Evolutionary conservation across 2,329 filamentous ascomycete genomes (phyloP).

Genomic region (Zymoseptoria passerinii): DNA sequence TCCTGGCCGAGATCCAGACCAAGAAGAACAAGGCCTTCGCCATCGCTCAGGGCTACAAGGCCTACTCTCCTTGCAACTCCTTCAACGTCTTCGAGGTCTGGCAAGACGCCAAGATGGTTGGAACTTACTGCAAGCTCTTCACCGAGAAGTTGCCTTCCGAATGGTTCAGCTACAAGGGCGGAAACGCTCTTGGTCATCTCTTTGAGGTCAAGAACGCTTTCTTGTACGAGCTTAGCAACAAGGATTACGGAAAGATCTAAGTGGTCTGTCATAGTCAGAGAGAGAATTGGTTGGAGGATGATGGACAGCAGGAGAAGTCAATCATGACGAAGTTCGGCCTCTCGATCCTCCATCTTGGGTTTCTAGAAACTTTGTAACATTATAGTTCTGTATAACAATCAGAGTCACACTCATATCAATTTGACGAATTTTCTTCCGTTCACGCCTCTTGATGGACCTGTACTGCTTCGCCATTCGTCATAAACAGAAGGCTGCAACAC

Average conservation of each 20-base stretch:
- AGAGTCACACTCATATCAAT: too few species aligned
- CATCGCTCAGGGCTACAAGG: slow-evolving; percentile 10
- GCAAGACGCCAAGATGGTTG: slow-evolving; percentile 21
- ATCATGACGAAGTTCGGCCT: background rate
- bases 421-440: too few species aligned
- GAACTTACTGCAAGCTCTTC: slow-evolving; percentile 27
- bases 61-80: slow-evolving; percentile 21
- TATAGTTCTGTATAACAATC: too few species aligned
- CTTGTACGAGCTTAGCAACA: slow-evolving; percentile 1
- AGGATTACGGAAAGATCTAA: slow-evolving; percentile 5
- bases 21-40: slow-evolving; percentile 11
- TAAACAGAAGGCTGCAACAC: too few species aligned
- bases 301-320: background rate
- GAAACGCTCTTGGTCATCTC: background rate
- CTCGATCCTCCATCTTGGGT: background rate
- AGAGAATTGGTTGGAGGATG: background rate
- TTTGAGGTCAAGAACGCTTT: slow-evolving; percentile 7
- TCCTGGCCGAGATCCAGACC: slow-evolving; percentile 14
- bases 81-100: slow-evolving; percentile 26
- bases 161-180: slow-evolving; percentile 3
- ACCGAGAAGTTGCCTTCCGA: background rate
- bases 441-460: too few species aligned
- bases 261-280: background rate
- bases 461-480: too few species aligned
- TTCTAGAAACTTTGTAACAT: background rate